phyloP scores from a whole-genome alignment of 2,329 filamentous ascomycete species.

The Aaosphaeria pasadenensis region DNA sequence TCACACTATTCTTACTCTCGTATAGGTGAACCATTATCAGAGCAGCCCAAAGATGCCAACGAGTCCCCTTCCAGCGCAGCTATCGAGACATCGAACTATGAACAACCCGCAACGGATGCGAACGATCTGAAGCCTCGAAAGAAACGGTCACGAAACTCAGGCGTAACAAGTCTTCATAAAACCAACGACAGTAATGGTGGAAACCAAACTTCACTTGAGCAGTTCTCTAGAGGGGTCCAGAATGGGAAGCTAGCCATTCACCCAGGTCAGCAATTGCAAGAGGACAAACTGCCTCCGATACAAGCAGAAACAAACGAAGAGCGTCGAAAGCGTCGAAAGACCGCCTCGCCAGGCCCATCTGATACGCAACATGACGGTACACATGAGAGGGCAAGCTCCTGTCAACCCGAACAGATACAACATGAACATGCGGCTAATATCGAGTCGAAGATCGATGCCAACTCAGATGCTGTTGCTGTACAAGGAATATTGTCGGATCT shows the following conservation, averaged over 20 bases:
- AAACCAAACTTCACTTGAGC: slow-evolving; percentile 25
- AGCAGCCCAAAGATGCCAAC: slow-evolving; percentile 4
- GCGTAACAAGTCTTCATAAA: slow-evolving; percentile 12
- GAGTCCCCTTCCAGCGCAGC: slow-evolving; percentile 7
- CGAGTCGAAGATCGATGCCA: too few species aligned
- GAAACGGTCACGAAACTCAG: slow-evolving; percentile 22
- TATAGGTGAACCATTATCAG: slow-evolving; percentile 12
- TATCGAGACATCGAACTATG: slow-evolving; percentile 8
- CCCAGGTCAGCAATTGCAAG: too few species aligned
- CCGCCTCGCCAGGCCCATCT: slow-evolving; percentile 20
- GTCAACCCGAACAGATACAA: too few species aligned
- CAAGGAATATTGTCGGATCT: too few species aligned
- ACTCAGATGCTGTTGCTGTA: too few species aligned
- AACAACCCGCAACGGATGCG: slow-evolving; percentile 15
- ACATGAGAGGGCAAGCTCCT: too few species aligned
- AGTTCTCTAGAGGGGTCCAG: slow-evolving; percentile 14
- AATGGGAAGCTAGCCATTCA: too few species aligned
- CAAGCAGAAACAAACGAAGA: slow-evolving; percentile 27
- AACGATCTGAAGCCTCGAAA: slow-evolving; percentile 9
- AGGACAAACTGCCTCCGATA: background rate
- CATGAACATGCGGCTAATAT: too few species aligned
- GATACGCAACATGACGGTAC: background rate
- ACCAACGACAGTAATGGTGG: slow-evolving; percentile 5
- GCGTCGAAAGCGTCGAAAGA: slow-evolving; percentile 39
- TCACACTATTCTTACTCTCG: background rate